phyloP scores from a whole-genome alignment of 2,329 filamentous ascomycete species.

The Pseudocercospora ulei region DNA sequence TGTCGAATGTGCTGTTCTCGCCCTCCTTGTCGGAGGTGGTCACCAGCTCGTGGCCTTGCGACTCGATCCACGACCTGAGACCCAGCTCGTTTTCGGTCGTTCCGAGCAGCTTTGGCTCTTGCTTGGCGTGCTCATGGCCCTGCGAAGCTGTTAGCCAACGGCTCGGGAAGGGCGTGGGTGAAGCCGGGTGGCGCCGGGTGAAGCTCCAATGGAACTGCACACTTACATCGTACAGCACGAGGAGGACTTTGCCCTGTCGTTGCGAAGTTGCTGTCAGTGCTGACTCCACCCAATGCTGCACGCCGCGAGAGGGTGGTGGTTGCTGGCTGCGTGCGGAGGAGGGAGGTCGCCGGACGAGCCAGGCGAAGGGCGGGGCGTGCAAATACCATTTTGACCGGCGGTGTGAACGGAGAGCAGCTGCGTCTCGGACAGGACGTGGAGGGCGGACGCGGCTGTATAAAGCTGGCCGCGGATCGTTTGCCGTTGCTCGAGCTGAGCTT shows the following conservation, averaged over 20 bases:
- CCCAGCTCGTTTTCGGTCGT: slow-evolving; percentile 98
- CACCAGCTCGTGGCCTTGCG: slow-evolving; percentile 88
- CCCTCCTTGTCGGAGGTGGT: slow-evolving; percentile 98
- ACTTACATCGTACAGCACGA: slow-evolving; percentile 83
- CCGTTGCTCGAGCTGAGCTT: slow-evolving; percentile 4
- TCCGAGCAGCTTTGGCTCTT: slow-evolving; percentile 81
- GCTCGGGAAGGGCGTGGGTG: slow-evolving; percentile 4
- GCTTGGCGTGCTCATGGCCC: slow-evolving; percentile 73
- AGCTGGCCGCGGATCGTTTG: slow-evolving; percentile 12
- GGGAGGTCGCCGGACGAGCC: slow-evolving; percentile 46
- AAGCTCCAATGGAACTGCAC: not conserved
- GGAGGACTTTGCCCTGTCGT: slow-evolving; percentile 87
- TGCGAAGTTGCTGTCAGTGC: slow-evolving; percentile 56
- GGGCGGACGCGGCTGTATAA: not conserved
- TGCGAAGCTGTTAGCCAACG: slow-evolving; percentile 27
- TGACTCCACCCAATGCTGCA: slow-evolving; percentile 43
- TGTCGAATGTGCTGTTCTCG: slow-evolving; percentile 83
- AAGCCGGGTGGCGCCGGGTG: too few species aligned
- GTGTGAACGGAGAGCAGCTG: slow-evolving; percentile 1
- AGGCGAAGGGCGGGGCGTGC: slow-evolving; percentile 52
- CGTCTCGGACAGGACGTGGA: not conserved
- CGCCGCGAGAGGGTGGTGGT: slow-evolving; percentile 34
- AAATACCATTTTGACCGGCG: slow-evolving; percentile 46
- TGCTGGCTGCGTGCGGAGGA: slow-evolving; percentile 39
- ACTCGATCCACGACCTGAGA: slow-evolving; percentile 93